Evolutionary conservation across 345 rosid species (phyloP), one percentile per base, ranked within the genome.

Genomic region (Bruguiera sexangula): DNA sequence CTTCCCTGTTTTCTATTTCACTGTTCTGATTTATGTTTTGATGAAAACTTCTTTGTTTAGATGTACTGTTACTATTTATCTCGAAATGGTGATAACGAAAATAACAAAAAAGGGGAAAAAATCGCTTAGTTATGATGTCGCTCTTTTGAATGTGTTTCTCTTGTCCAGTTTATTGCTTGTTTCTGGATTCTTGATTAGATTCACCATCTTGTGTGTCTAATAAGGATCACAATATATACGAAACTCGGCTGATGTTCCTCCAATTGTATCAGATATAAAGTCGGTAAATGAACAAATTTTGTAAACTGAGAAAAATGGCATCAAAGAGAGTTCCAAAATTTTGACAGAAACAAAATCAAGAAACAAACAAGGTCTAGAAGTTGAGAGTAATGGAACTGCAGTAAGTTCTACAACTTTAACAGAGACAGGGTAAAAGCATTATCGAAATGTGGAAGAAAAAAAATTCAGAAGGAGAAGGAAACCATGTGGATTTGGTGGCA

Each of bases 281-380:
- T 62, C 58, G 19, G 62, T 6, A 54, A 43, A 67, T 15, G 60
- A 48, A 37, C 34, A 26, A 54, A 39, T 10, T 55, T 62, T 60
- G 13, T 46, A 61, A 56, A 54, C 60, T 46, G 19, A 29, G 21
- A 64, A 3, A 66, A 16, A 66, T 51, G 63, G 36, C 30, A 43
- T 46, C 53, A 62, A 64, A 58, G 81, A 59, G 20, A 73, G 24
- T 52, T 55, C 65, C 6, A 18, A n/a, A 13, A 50, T 13, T 31
- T 36, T 56, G 7, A 55, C 65, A 61, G 79, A 67, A 64, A 69
- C 57, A 32, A 39, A 67, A 61, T 56, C 60, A 52, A 73, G 68
- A 64, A 54, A 68, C 51, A 62, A 65, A 62, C 72, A 67, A 9
- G 51, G 46, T 46, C 19, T 29, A 19, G 48, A 39, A 10, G 16